phyloP scores from a whole-genome alignment of 1,139 yeast genomes.

The Yamadazyma aaseri region DNA sequence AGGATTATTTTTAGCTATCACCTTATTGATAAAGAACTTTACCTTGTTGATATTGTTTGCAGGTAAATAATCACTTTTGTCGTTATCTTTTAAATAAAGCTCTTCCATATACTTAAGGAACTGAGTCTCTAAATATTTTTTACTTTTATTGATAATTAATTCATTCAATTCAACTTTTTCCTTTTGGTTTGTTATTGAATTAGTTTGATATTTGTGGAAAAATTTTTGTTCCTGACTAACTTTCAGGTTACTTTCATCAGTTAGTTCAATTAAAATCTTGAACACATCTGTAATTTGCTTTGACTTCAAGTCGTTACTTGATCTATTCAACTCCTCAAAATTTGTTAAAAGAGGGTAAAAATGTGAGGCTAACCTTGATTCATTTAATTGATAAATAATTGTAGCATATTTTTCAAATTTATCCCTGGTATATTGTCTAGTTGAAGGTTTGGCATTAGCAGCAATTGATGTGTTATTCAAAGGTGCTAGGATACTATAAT shows the following conservation, averaged over 20 bases:
- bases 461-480: slow-evolving; percentile 18
- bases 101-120: slow-evolving; percentile 73
- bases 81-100: slow-evolving; percentile 61
- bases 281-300: slow-evolving; percentile 66
- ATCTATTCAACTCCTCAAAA: slow-evolving; percentile 53
- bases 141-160: slow-evolving; percentile 56
- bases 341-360: slow-evolving; percentile 52
- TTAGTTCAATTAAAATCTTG: slow-evolving; percentile 50
- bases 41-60: slow-evolving; percentile 74
- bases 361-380: slow-evolving; percentile 54
- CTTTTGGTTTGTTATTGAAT: slow-evolving; percentile 13
- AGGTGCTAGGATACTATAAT: slow-evolving; percentile 37
- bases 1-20: slow-evolving; percentile 35
- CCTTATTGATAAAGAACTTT: slow-evolving; percentile 59
- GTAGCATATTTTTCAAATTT: slow-evolving; percentile 75
- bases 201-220: slow-evolving; percentile 31
- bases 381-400: slow-evolving; percentile 67
- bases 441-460: slow-evolving; percentile 16
- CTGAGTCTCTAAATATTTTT: slow-evolving; percentile 67
- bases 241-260: slow-evolving; percentile 36
- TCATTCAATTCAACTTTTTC: slow-evolving; percentile 38
- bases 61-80: slow-evolving; percentile 47
- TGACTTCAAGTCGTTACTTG: slow-evolving; percentile 53
- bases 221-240: slow-evolving; percentile 48
- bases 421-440: slow-evolving; percentile 44